Conservation (phyloP, 345 rosid species). For the Brassica nigra region DNA sequence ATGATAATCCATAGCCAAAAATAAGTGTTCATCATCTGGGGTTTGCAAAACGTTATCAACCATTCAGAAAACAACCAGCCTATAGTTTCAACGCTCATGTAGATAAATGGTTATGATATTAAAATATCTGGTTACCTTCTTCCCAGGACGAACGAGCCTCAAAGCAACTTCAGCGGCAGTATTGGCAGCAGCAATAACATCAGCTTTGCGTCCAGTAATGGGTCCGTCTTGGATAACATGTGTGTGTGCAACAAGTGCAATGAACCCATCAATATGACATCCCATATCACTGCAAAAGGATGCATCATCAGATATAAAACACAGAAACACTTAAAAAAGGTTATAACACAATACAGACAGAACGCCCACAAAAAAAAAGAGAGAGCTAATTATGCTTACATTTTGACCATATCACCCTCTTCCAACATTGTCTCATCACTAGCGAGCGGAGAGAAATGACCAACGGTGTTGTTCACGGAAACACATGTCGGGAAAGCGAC, state of each 20-base stretch:
- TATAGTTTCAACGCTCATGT: background rate
- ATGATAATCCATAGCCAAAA: slow-evolving; percentile 59
- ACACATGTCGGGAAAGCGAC: slow-evolving; percentile 94
- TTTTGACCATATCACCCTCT: slow-evolving; percentile 87
- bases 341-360: background rate
- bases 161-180: slow-evolving; percentile 98
- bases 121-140: slow-evolving; percentile 55
- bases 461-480: slow-evolving; percentile 83
- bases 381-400: slow-evolving; percentile 49
- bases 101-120: background rate
- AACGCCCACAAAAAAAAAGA: background rate
- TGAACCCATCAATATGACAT: slow-evolving; percentile 97
- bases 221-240: slow-evolving; percentile 81
- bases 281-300: slow-evolving; percentile 76
- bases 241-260: slow-evolving; percentile 90
- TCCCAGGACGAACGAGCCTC: slow-evolving; percentile 97
- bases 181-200: slow-evolving; percentile 89
- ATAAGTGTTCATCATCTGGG: slow-evolving; percentile 63
- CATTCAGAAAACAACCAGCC: background rate
- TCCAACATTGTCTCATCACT: slow-evolving; percentile 74
- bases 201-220: slow-evolving; percentile 74
- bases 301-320: background rate
- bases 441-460: slow-evolving; percentile 91
- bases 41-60: slow-evolving; percentile 18
- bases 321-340: background rate